A percentile compares a stretch with the other conserved stretches of the same genome.
These are phyloP conservation scores for Cladochytrium replicatum DNA, from an alignment of 192 early-diverging fungal genomes.

Conservation along the genomic window DNA sequence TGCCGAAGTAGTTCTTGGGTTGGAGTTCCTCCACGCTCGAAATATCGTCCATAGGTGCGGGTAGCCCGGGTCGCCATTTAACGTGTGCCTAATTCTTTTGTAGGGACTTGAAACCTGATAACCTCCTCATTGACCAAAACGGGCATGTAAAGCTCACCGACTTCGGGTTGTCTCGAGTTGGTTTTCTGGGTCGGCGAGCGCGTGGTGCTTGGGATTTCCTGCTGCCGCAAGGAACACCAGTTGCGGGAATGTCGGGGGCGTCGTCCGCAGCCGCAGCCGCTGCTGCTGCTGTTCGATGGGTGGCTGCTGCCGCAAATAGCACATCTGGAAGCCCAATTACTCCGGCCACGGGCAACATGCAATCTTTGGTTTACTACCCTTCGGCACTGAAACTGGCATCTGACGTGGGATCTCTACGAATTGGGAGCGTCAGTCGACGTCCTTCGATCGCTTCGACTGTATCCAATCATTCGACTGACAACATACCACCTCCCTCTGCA, in stretches of 20 bases:
- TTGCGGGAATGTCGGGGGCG: constrained; percentile 6
- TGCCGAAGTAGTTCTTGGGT: constrained; percentile 68
- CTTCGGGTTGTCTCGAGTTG: constrained; percentile 75
- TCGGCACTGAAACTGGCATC: too few species aligned
- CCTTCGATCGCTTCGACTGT: too few species aligned
- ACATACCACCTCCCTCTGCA: too few species aligned
- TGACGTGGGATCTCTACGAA: too few species aligned
- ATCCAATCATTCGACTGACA: too few species aligned
- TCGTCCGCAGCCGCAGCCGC: constrained; percentile 6
- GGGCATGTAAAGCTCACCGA: constrained; percentile 83
- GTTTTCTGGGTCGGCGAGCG: constrained; percentile 69
- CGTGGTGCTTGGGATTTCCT: constrained; percentile 34
- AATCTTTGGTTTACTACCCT: too few species aligned
- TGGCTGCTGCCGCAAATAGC: too few species aligned
- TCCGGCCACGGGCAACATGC: not conserved
- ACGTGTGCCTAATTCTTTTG: constrained; percentile 6
- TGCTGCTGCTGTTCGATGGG: too few species aligned
- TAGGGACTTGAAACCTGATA: constrained; percentile 78
- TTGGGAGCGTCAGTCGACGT: too few species aligned
- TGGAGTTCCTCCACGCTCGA: constrained; percentile 68
- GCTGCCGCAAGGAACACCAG: constrained; percentile 10
- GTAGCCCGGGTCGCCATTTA: constrained; percentile 1
- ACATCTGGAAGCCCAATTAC: too few species aligned
- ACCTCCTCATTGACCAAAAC: constrained; percentile 71
- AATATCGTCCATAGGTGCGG: constrained; percentile 73